These are phyloP conservation scores for Rhodotorula babjevae DNA, from an alignment of 768 basidiomycete species.

Conservation along the genomic window DNA sequence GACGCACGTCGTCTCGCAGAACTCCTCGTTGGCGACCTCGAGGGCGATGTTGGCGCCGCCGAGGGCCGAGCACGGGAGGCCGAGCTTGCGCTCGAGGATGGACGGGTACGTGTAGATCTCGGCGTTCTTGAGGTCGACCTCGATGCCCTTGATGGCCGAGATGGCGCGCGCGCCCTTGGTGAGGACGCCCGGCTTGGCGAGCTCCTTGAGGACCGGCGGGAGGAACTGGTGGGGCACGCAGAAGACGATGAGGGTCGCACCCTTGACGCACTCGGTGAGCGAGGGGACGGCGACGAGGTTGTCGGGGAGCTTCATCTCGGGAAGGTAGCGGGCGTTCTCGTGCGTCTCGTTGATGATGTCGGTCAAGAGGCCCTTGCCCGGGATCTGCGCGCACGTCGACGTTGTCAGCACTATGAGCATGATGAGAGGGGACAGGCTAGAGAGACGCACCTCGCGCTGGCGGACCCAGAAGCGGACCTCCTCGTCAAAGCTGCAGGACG, in stretches of 20 bases:
- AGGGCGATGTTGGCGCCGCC: slow-evolving; percentile 52
- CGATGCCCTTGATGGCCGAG: slow-evolving; percentile 51
- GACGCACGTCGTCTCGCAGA: slow-evolving; percentile 50
- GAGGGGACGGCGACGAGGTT: slow-evolving; percentile 44
- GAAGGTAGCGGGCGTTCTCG: slow-evolving; percentile 50
- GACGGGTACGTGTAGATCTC: slow-evolving; percentile 51
- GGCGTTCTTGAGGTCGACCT: slow-evolving; percentile 48
- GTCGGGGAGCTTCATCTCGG: slow-evolving; percentile 47
- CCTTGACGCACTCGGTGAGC: slow-evolving; percentile 47
- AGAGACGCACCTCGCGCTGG: slow-evolving; percentile 34
- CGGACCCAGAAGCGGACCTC: slow-evolving; percentile 40
- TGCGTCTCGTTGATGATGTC: slow-evolving; percentile 52
- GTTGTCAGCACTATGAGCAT: too few relatives aligned
- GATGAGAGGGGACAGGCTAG: too few relatives aligned
- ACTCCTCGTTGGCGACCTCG: slow-evolving; percentile 48
- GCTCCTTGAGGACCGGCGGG: slow-evolving; percentile 44
- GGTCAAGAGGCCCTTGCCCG: slow-evolving; percentile 44
- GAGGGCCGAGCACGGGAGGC: slow-evolving; percentile 48
- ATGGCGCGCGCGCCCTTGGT: slow-evolving; percentile 48
- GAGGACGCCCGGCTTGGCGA: slow-evolving; percentile 47
- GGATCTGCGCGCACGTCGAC: slow-evolving; percentile 18
- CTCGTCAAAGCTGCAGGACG: slow-evolving; percentile 22
- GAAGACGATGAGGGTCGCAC: slow-evolving; percentile 50
- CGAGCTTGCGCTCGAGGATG: slow-evolving; percentile 48
- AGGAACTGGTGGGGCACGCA: slow-evolving; percentile 51